A percentile compares a stretch with the other conserved stretches of the same genome.
Conservation (phyloP, 192 early-diverging fungal genomes). For the Entophlyctis luteolus region DNA sequence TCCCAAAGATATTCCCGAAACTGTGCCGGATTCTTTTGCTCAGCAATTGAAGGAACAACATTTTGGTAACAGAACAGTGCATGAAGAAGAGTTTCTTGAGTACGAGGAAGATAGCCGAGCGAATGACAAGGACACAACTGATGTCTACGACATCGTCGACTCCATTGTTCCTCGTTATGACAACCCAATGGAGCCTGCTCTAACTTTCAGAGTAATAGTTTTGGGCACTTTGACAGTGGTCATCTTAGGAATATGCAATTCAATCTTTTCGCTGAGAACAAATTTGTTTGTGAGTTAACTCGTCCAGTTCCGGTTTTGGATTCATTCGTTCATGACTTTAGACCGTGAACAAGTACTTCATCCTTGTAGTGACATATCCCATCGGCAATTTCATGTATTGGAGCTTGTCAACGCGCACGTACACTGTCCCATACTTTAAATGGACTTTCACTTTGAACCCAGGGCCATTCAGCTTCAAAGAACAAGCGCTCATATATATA, state of each 20-base stretch:
- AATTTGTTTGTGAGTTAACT: slow-evolving; percentile 32
- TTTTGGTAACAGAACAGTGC: too few species aligned
- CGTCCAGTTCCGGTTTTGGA: too few species aligned
- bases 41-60: too few species aligned
- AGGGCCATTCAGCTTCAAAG: slow-evolving; percentile 83
- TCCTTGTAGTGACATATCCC: slow-evolving; percentile 62
- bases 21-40: too few species aligned
- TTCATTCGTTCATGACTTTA: too few species aligned
- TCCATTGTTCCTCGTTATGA: slow-evolving; percentile 26
- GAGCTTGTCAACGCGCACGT: slow-evolving; percentile 47
- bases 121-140: too few species aligned
- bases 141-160: slow-evolving; percentile 27
- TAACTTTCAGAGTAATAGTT: slow-evolving; percentile 31
- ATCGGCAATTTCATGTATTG: slow-evolving; percentile 63
- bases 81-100: too few species aligned
- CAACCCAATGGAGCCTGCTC: slow-evolving; percentile 27
- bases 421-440: slow-evolving; percentile 19
- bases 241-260: slow-evolving; percentile 23
- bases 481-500: slow-evolving; percentile 65
- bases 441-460: slow-evolving; percentile 23
- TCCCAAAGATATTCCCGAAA: too few species aligned
- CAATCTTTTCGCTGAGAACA: slow-evolving; percentile 34
- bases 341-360: slow-evolving; percentile 15
- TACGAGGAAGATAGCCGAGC: too few species aligned
- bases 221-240: slow-evolving; percentile 30